Evolutionary conservation across 306 rosid species (phyloP).

Genomic region (Hippophae tibetana): DNA sequence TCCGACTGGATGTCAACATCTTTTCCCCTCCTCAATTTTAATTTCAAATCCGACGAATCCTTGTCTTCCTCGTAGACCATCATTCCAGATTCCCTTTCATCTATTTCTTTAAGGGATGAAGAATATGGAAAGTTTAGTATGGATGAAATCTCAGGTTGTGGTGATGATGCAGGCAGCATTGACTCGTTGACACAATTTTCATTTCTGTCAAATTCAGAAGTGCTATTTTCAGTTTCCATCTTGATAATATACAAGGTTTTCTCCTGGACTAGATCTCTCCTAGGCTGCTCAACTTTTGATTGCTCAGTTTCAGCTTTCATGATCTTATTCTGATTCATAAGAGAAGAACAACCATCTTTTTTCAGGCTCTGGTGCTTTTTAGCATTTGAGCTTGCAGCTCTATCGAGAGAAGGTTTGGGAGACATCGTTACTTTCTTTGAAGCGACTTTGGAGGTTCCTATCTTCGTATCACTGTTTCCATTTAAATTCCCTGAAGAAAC

Average conservation of each 20-base stretch:
- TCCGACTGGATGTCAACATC: constrained; percentile 42
- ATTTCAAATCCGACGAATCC: constrained; percentile 26
- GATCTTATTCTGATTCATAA: constrained; percentile 23
- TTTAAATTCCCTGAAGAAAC: constrained; percentile 21
- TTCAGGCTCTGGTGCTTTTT: constrained; percentile 35
- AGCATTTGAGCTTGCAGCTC: constrained; percentile 35
- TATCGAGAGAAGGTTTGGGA: constrained; percentile 28
- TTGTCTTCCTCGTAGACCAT: constrained; percentile 29
- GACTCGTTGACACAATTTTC: constrained; percentile 22
- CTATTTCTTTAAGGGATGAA: constrained; percentile 22
- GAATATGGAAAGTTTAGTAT: constrained; percentile 7
- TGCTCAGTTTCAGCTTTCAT: constrained; percentile 27
- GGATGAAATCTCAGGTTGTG: constrained; percentile 26
- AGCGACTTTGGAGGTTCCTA: constrained; percentile 26
- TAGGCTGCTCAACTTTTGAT: background rate
- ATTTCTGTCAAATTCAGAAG: constrained; percentile 34
- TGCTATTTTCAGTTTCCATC: constrained; percentile 42
- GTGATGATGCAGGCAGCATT: constrained; percentile 14
- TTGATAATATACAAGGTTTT: constrained; percentile 63
- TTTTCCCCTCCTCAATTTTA: constrained; percentile 62
- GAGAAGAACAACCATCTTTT: constrained; percentile 23
- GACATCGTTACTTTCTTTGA: constrained; percentile 34
- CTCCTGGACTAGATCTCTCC: constrained; percentile 38
- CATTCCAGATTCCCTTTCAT: constrained; percentile 20
- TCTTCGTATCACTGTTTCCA: constrained; percentile 23